A percentile compares a stretch with the other conserved stretches of the same genome.
These are phyloP conservation scores for Trichosanthes cucumerina DNA, from an alignment of 306 rosid species.

Conservation along the genomic window DNA sequence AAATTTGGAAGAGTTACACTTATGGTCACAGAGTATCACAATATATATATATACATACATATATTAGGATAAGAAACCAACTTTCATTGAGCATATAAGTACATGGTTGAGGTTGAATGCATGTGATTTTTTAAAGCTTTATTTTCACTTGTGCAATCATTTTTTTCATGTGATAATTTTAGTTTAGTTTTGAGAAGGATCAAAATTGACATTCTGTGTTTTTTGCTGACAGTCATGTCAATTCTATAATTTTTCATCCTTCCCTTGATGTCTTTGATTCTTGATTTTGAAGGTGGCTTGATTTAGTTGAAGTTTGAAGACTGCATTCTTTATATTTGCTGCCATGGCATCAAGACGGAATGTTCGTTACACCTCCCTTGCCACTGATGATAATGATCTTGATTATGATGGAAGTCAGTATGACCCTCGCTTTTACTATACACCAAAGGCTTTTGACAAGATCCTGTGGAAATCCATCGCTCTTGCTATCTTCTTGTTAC, in stretches of 20 bases:
- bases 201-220: not conserved
- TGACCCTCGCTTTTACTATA: constrained; percentile 88
- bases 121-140: not conserved
- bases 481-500: constrained; percentile 70
- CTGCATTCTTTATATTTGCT: constrained; percentile 1
- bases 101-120: not conserved
- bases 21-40: too few relatives aligned
- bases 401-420: constrained; percentile 24
- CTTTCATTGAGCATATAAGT: too few relatives aligned
- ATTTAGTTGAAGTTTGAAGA: constrained; percentile 7
- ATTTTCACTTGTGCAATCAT: not conserved
- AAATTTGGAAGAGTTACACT: too few relatives aligned
- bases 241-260: not conserved
- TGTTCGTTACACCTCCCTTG: constrained; percentile 46
- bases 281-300: not conserved
- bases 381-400: constrained; percentile 38
- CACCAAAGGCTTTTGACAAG: constrained; percentile 61
- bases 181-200: not conserved
- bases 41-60: too few relatives aligned
- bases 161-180: not conserved
- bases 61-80: too few relatives aligned
- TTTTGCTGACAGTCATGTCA: not conserved
- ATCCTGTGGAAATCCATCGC: constrained; percentile 92
- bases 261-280: not conserved
- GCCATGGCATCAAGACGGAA: constrained; percentile 67